These are phyloP conservation scores for Leptographium galeiforme DNA, from an alignment of 2,329 filamentous ascomycete genomes.

Conservation along the genomic window DNA sequence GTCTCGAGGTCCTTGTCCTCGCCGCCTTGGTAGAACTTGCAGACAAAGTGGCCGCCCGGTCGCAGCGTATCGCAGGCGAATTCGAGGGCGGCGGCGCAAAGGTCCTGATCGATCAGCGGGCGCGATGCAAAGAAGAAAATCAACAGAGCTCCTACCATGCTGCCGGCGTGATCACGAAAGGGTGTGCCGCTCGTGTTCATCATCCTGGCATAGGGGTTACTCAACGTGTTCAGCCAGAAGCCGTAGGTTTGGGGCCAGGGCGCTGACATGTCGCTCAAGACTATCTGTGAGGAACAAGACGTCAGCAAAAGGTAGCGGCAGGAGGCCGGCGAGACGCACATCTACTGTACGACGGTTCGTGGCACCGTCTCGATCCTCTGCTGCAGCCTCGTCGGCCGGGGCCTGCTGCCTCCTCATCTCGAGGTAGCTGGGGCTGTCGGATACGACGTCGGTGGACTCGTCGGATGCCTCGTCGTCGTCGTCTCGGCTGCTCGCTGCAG, in stretches of 20 bases:
- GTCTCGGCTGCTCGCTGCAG: not conserved
- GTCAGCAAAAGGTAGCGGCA: not conserved
- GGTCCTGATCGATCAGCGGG: slow-evolving; percentile 45
- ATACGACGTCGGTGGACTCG: slow-evolving; percentile 14
- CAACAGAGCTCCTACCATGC: slow-evolving; percentile 57
- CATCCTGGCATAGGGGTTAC: slow-evolving; percentile 94
- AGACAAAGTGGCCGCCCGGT: slow-evolving; percentile 78
- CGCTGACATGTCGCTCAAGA: slow-evolving; percentile 98
- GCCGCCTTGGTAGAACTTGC: slow-evolving; percentile 90
- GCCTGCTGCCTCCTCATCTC: slow-evolving; percentile 44
- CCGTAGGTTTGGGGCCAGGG: slow-evolving; percentile 76
- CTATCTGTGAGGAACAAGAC: slow-evolving; percentile 44
- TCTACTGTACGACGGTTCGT: slow-evolving; percentile 54
- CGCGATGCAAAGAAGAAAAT: not conserved
- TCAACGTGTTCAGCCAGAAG: slow-evolving; percentile 78
- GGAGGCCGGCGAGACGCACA: slow-evolving; percentile 23
- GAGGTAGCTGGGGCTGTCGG: slow-evolving; percentile 45
- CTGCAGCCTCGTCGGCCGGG: slow-evolving; percentile 12
- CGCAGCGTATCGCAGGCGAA: slow-evolving; percentile 79
- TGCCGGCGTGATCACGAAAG: slow-evolving; percentile 81
- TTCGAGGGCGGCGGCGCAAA: slow-evolving; percentile 71
- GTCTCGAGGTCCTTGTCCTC: slow-evolving; percentile 74
- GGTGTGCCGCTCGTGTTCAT: slow-evolving; percentile 92
- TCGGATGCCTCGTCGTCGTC: not conserved
- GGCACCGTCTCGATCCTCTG: slow-evolving; percentile 19